Conservation (phyloP, 2,329 filamentous ascomycete species). For the Penicillium sclerotigenum region DNA sequence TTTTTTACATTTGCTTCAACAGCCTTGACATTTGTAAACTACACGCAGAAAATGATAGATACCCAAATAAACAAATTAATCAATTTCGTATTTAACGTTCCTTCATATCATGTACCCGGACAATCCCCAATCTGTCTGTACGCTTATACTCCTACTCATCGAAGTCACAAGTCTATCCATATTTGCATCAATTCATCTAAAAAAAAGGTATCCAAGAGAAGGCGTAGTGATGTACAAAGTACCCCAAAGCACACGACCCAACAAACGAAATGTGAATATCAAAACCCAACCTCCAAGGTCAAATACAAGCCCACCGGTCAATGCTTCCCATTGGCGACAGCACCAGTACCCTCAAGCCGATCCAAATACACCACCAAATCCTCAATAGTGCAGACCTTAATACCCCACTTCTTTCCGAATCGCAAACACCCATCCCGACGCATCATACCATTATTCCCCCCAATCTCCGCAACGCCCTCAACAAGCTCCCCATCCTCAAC, state of each 20-base stretch:
- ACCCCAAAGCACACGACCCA: slow-evolving; percentile 7
- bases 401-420: slow-evolving; percentile 83
- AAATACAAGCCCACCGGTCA: slow-evolving; percentile 17
- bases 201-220: slow-evolving; percentile 13
- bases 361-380: slow-evolving; percentile 79
- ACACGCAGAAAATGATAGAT: slow-evolving; percentile 20
- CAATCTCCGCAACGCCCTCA: slow-evolving; percentile 62
- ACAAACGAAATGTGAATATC: background rate
- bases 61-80: slow-evolving; percentile 16
- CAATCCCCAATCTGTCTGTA: background rate
- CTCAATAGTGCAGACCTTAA: slow-evolving; percentile 94
- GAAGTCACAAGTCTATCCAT: slow-evolving; percentile 4
- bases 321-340: slow-evolving; percentile 36
- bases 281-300: background rate
- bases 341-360: slow-evolving; percentile 60
- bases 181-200: slow-evolving; percentile 13
- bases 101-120: no score
- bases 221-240: slow-evolving; percentile 13
- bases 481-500: slow-evolving; percentile 80
- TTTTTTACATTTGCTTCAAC: background rate
- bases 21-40: slow-evolving; percentile 12
- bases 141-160: background rate
- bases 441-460: slow-evolving; percentile 78
- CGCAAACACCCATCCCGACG: slow-evolving; percentile 79
- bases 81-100: background rate